Conservation (phyloP, 2,329 filamentous ascomycete genomes). For the Ophiostoma pallidulum region DNA sequence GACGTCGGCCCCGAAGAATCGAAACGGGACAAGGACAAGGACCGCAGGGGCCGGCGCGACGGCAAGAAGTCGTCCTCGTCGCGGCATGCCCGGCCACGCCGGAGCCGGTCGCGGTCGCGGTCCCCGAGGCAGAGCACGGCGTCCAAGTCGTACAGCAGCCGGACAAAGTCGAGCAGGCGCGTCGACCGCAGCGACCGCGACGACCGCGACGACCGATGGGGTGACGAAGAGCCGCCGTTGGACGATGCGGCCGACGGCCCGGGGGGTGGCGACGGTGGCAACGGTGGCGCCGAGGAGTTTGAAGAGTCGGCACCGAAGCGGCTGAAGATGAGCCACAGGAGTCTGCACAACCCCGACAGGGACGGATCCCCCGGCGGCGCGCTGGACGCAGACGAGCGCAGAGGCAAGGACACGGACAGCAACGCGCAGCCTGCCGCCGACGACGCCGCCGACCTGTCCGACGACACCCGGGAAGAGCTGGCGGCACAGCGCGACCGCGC, state of each 20-base stretch:
- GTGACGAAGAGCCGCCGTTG: conserved; percentile 56
- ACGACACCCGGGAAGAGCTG: conserved; percentile 47
- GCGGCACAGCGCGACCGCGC: conserved; percentile 57
- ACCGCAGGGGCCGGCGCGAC: conserved; percentile 40
- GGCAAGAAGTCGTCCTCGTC: conserved; percentile 30
- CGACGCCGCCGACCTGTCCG: conserved; percentile 45
- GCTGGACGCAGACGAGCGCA: conserved; percentile 5
- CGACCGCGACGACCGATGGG: conserved; percentile 72
- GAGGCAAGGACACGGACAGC: background rate
- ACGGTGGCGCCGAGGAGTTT: conserved; percentile 50
- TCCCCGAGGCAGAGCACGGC: conserved; percentile 15
- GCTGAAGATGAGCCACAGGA: conserved; percentile 48
- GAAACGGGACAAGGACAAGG: conserved; percentile 16
- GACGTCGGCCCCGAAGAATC: conserved; percentile 37
- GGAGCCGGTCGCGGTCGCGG: conserved; percentile 20
- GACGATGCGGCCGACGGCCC: conserved; percentile 24
- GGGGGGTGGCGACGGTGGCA: conserved; percentile 16
- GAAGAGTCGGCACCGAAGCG: conserved; percentile 63
- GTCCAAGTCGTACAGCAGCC: conserved; percentile 30
- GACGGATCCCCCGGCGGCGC: conserved; percentile 17
- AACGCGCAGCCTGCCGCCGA: conserved; percentile 16
- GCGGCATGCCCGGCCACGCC: conserved; percentile 17
- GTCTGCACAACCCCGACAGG: conserved; percentile 31
- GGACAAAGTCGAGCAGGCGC: conserved; percentile 30
- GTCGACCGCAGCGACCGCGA: conserved; percentile 23